Evolutionary conservation across 2,329 filamentous ascomycete species (phyloP).

Genomic region (Microthyrium microscopicum): DNA sequence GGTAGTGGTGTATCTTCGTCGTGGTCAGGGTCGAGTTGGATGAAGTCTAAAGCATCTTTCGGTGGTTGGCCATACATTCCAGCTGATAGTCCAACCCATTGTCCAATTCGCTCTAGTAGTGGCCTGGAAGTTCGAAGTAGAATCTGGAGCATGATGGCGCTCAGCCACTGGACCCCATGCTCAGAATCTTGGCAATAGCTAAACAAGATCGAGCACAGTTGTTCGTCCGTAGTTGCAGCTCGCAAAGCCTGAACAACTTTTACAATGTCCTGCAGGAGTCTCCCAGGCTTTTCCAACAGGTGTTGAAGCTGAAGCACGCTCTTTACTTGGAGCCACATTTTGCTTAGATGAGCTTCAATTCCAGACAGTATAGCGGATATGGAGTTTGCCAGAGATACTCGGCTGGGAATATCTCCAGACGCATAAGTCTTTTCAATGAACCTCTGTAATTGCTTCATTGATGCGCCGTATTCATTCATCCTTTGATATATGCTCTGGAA

Average conservation of each 20-base stretch:
- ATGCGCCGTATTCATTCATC: slow-evolving; percentile 23
- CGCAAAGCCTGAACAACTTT: slow-evolving; percentile 29
- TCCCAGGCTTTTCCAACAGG: slow-evolving; percentile 26
- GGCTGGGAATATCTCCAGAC: slow-evolving; percentile 21
- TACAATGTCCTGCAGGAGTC: slow-evolving; percentile 38
- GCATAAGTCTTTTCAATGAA: slow-evolving; percentile 22
- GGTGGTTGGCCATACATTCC: background rate
- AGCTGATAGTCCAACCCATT: slow-evolving; percentile 7
- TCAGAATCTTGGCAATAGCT: slow-evolving; percentile 33
- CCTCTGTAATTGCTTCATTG: slow-evolving; percentile 18
- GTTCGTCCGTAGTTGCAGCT: slow-evolving; percentile 24
- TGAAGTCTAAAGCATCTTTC: slow-evolving; percentile 7
- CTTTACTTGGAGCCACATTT: slow-evolving; percentile 12
- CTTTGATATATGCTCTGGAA: slow-evolving; percentile 36
- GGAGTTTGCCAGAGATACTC: slow-evolving; percentile 25
- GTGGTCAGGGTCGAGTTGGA: slow-evolving; percentile 7
- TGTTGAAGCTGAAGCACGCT: slow-evolving; percentile 26
- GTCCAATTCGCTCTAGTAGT: slow-evolving; percentile 38
- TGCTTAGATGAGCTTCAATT: slow-evolving; percentile 23
- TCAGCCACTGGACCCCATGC: slow-evolving; percentile 43
- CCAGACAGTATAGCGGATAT: slow-evolving; percentile 23
- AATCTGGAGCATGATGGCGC: slow-evolving; percentile 49
- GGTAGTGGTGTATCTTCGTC: slow-evolving; percentile 13
- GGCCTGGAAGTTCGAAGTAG: slow-evolving; percentile 45
- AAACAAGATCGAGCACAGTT: slow-evolving; percentile 22